These are phyloP conservation scores for Musa itinerans DNA, from an alignment of 176 grass and related monocot species.

Conservation along the genomic window DNA sequence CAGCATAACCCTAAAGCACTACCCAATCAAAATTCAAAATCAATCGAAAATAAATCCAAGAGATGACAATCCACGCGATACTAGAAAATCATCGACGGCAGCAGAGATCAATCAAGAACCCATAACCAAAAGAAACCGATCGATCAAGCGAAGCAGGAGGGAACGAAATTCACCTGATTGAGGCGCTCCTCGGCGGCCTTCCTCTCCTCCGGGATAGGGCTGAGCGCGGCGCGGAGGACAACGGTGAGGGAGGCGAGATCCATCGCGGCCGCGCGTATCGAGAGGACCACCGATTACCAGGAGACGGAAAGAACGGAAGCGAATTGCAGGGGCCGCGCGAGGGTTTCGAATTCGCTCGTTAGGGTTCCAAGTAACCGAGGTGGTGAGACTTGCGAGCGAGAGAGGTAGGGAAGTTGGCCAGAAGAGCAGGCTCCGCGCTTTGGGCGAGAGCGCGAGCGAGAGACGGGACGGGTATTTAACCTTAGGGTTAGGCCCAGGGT, in stretches of 20 bases:
- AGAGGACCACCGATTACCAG: not conserved
- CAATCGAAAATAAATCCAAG: not conserved
- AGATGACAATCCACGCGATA: not conserved
- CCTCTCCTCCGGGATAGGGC: constrained; percentile 69
- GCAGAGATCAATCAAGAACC: not conserved
- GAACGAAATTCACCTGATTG: constrained; percentile 45
- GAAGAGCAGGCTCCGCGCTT: constrained; percentile 24
- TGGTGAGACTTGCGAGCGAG: constrained; percentile 17
- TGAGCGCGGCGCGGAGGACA: constrained; percentile 77
- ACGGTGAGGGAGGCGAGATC: constrained; percentile 71
- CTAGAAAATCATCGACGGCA: not conserved
- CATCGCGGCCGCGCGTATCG: constrained; percentile 30
- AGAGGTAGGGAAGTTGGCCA: not conserved
- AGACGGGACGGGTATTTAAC: constrained; percentile 47
- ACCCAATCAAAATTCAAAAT: not conserved
- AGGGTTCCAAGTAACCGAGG: constrained; percentile 12
- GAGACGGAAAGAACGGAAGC: not conserved
- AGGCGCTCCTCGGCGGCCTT: constrained; percentile 86
- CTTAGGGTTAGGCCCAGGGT: constrained; percentile 52
- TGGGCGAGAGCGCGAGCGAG: not conserved
- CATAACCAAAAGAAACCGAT: not conserved
- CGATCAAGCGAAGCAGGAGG: not conserved
- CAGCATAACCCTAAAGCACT: not conserved
- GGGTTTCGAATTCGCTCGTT: constrained; percentile 16
- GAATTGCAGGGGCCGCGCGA: not conserved